A percentile compares a stretch with the other conserved stretches of the same genome.
phyloP scores from a whole-genome alignment of 129 eudicot genomes.

The sunflower (Helianthus annuus) region HanXRQr2.0-SUNRISE NC_035441.2:173566395-173566894 shows the following conservation, averaged over 20 bases:
- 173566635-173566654: constrained; percentile 14
- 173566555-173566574: constrained; percentile 31
- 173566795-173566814: too few species aligned
- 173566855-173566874: too few species aligned
- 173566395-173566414: neutral
- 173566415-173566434: neutral
- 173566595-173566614: constrained; percentile 26
- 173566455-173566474: constrained; percentile 20
- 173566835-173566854: too few species aligned
- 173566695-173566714: neutral
- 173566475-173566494: constrained; percentile 13
- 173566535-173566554: constrained; percentile 40
- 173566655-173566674: constrained; percentile 25
- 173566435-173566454: constrained; percentile 20
- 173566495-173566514: constrained; percentile 19
- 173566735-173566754: neutral
- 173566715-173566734: neutral
- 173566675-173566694: neutral
- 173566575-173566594: constrained; percentile 22
- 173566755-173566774: neutral
- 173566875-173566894: too few species aligned
- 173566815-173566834: too few species aligned
- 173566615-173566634: constrained; percentile 24
- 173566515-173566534: constrained; percentile 37
- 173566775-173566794: too few species aligned